phyloP scores from a whole-genome alignment of 805 yeast genomes.

The Komagataella pastoris region DNA sequence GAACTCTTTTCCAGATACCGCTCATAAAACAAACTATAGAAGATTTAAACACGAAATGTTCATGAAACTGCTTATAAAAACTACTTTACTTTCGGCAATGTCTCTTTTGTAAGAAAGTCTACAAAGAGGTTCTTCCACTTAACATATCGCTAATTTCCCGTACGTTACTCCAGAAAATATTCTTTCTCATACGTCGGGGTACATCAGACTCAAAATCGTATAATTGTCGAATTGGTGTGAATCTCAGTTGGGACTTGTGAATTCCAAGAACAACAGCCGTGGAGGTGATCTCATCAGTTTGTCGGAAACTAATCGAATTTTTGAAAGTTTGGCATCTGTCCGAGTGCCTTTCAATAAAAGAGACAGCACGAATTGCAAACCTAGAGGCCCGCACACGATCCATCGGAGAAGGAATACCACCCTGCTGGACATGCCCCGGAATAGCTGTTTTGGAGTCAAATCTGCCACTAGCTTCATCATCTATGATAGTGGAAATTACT shows the following conservation, averaged over 20 bases:
- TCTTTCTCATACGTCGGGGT: conserved; percentile 74
- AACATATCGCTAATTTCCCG: conserved; percentile 75
- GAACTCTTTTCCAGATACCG: too few relatives aligned
- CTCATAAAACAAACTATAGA: too few relatives aligned
- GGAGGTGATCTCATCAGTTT: conserved; percentile 15
- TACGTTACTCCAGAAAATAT: conserved; percentile 67
- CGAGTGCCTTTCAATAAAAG: conserved; percentile 59
- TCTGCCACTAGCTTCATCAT: conserved; percentile 59
- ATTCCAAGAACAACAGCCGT: conserved; percentile 82
- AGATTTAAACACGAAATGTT: too few relatives aligned
- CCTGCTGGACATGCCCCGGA: conserved; percentile 98
- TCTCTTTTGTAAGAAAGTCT: background rate
- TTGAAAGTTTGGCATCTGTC: background rate
- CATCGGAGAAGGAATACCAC: conserved; percentile 88
- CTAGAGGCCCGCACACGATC: conserved; percentile 86
- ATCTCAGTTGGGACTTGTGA: conserved; percentile 60
- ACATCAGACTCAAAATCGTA: conserved; percentile 84
- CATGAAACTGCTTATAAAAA: too few relatives aligned
- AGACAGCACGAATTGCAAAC: conserved; percentile 79
- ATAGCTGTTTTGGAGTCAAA: conserved; percentile 91
- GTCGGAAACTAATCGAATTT: background rate
- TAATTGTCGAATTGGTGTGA: conserved; percentile 59
- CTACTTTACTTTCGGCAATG: too few relatives aligned
- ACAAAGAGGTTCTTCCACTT: conserved; percentile 47
- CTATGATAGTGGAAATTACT: conserved; percentile 70